phyloP scores from a whole-genome alignment of 1,284 basidiomycete genomes.

The Naganishia cerealis region DNA sequence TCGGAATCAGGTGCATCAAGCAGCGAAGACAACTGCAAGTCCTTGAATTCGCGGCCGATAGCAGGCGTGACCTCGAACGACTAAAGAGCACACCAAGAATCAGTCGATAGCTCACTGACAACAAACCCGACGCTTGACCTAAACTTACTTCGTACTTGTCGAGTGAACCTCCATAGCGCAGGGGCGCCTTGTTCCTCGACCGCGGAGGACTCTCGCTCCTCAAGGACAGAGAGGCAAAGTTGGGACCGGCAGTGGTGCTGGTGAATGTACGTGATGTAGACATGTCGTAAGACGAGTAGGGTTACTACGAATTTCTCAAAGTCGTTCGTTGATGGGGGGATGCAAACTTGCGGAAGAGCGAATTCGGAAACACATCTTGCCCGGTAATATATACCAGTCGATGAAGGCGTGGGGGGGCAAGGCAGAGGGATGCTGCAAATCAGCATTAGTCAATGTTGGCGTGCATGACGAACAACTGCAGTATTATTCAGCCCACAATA shows the following conservation, averaged over 20 bases:
- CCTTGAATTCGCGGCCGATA: slow-evolving; percentile 53
- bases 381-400: background rate
- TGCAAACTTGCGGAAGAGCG: background rate
- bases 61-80: slow-evolving; percentile 46
- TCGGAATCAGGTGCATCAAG: slow-evolving; percentile 55
- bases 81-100: slow-evolving; percentile 17
- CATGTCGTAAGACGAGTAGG: background rate
- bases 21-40: slow-evolving; percentile 54
- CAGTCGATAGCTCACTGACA: background rate
- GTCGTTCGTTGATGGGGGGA: background rate
- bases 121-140: too few relatives aligned
- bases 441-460: background rate
- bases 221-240: slow-evolving; percentile 15
- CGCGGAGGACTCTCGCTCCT: slow-evolving; percentile 19
- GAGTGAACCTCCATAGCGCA: slow-evolving; percentile 37
- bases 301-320: background rate
- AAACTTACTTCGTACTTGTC: slow-evolving; percentile 38
- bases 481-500: slow-evolving; percentile 5
- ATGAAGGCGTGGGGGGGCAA: background rate
- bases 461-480: background rate
- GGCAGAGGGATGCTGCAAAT: background rate
- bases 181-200: slow-evolving; percentile 31
- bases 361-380: background rate
- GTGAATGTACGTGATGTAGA: slow-evolving; percentile 19
- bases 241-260: background rate